Base-by-base conservation (phyloP, 352 stramenopile species). In the Pythium monospermum region DNA sequence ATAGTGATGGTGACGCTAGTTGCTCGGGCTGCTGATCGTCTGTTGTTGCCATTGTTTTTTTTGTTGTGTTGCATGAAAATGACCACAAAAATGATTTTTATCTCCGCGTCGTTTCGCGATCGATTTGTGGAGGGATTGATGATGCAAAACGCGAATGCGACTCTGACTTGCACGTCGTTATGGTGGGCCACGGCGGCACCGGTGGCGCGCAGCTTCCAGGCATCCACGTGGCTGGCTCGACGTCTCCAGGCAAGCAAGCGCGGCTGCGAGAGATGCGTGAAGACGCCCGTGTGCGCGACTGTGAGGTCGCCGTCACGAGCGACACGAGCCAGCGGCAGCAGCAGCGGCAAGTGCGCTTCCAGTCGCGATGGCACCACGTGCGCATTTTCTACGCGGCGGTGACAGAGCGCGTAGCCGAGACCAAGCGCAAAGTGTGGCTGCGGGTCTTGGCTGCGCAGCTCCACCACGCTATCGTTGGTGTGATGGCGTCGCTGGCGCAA, bases 261-360 rank as follows among this genome's bases (percentile, higher is more conserved):
- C 66, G 73, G 21, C 22, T 83, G 2, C 83, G 81, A 30, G 69
- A 77, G 5, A 37, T 51, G 7, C 64, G 71, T 5, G 73, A 84
- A 54, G 57, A 70, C 22, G 53, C 57, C 2, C 40, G 38, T 6
- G 50, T 56, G 6, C 64, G 42, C 3, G 42, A 57, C 16, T 50
- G 56, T 13, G 57, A 79, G 31, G 40, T 38, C 0, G 36, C 53
- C 1, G 41, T 83, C 22, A 26, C 47, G 4, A 44, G 16, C 0
- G 54, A 69, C 8, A 16, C 44, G 2, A 59, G 76, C 21, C 67
- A 73, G 33, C 61, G 68, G 4, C 55, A 74, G 3, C 57, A 71
- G 22, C 67, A 79, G 19, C 62, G 57, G 18, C 26, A 22, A 10
- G 53, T 76, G 21, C 57, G 61, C 0, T 83, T 68, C 62, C 71